A percentile compares a stretch with the other conserved stretches of the same genome.
phyloP scores from a whole-genome alignment of 176 grass and related monocot genomes.

The Typha latifolia region DNA sequence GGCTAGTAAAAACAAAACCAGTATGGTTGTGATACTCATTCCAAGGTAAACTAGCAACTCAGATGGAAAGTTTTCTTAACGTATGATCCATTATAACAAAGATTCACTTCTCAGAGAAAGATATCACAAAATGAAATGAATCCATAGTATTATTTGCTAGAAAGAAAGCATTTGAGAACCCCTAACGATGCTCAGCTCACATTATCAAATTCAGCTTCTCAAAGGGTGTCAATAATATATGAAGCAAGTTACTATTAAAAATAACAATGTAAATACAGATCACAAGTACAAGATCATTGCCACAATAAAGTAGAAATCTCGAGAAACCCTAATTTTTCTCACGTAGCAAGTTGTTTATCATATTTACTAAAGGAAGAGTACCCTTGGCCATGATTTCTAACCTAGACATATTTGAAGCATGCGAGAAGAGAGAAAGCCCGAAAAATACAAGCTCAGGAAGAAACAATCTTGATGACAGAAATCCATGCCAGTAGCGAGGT shows the following conservation, averaged over 20 bases:
- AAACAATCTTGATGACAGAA: slow-evolving; percentile 84
- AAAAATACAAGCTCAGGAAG: slow-evolving; percentile 79
- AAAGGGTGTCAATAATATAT: background rate
- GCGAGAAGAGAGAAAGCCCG: slow-evolving; percentile 62
- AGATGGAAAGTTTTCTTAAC: too few species aligned
- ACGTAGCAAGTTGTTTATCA: slow-evolving; percentile 86
- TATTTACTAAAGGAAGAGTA: slow-evolving; percentile 69
- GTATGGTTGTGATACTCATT: too few species aligned
- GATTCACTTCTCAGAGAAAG: background rate
- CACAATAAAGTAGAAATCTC: background rate
- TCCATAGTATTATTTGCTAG: background rate
- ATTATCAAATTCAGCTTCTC: background rate
- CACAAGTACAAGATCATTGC: background rate
- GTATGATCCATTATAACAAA: background rate
- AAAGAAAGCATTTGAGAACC: background rate
- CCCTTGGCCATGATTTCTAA: slow-evolving; percentile 99
- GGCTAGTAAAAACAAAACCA: too few species aligned
- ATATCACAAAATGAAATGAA: background rate
- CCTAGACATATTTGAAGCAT: slow-evolving; percentile 79
- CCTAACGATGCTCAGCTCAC: background rate
- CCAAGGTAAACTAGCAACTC: too few species aligned
- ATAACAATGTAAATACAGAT: background rate
- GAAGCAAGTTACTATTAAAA: background rate
- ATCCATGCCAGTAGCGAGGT: slow-evolving; percentile 91
- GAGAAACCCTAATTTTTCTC: slow-evolving; percentile 35